Conservation (phyloP, 2,329 filamentous ascomycete species). For the Amphichorda felina region DNA sequence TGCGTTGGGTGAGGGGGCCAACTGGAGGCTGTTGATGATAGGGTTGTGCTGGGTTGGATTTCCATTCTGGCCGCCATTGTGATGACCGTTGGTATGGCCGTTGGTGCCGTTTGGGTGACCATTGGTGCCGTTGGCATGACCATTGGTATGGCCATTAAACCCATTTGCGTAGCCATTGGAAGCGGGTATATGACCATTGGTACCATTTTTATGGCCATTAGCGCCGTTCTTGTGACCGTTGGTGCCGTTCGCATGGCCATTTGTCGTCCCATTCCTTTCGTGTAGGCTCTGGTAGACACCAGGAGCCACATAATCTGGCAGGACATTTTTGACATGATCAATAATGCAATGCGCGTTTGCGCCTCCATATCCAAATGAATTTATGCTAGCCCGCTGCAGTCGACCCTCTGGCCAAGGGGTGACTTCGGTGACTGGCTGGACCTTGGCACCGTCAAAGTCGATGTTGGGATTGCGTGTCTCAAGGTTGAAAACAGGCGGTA, state of each 20-base stretch:
- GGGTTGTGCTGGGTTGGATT: not conserved
- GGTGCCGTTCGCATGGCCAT: too few relatives aligned
- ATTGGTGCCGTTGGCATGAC: not conserved
- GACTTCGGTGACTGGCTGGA: slow-evolving; percentile 10
- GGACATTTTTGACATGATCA: too few relatives aligned
- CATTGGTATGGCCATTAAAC: not conserved
- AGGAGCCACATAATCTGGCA: too few relatives aligned
- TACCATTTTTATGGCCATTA: not conserved
- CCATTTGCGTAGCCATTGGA: not conserved
- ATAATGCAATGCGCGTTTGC: slow-evolving; percentile 12
- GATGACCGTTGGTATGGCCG: not conserved
- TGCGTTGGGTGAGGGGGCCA: slow-evolving; percentile 7
- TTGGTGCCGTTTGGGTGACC: not conserved
- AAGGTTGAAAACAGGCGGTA: slow-evolving; percentile 29
- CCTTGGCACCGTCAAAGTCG: slow-evolving; percentile 7
- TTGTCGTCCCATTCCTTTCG: too few relatives aligned
- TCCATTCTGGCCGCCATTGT: too few relatives aligned
- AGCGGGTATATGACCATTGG: not conserved
- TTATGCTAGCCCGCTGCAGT: slow-evolving; percentile 13
- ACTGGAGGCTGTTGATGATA: not conserved
- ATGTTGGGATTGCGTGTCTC: slow-evolving; percentile 19
- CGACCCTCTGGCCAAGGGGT: slow-evolving; percentile 10
- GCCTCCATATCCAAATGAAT: slow-evolving; percentile 22
- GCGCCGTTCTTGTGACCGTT: not conserved
- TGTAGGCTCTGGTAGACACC: too few relatives aligned